These are phyloP conservation scores for Peronosclerospora sorghi DNA, from an alignment of 352 stramenopile genomes.

Conservation along the genomic window DNA sequence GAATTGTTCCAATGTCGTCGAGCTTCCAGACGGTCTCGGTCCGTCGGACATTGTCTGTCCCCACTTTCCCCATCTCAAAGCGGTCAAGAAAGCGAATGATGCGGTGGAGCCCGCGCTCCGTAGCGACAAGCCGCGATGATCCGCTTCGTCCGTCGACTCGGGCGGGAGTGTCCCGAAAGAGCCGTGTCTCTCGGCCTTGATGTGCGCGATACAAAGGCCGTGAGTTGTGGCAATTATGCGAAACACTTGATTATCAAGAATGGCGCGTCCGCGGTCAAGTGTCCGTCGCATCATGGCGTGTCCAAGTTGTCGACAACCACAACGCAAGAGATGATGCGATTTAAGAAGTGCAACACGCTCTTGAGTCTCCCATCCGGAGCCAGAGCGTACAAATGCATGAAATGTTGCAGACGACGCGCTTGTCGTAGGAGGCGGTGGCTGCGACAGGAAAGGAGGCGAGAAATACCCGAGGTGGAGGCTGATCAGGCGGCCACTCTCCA, in stretches of 20 bases:
- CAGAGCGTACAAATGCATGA: constrained; percentile 86
- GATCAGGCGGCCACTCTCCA: too few species aligned
- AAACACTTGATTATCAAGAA: constrained; percentile 81
- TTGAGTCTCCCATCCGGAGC: constrained; percentile 66
- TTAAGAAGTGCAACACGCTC: constrained; percentile 79
- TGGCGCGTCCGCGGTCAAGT: constrained; percentile 67
- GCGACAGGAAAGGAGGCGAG: too few species aligned
- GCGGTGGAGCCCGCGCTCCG: constrained; percentile 17
- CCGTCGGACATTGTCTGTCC: constrained; percentile 51
- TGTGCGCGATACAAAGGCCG: constrained; percentile 70
- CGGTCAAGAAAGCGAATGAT: constrained; percentile 29
- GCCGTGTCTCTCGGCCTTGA: constrained; percentile 35
- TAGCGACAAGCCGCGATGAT: constrained; percentile 20
- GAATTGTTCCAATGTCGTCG: constrained; percentile 44
- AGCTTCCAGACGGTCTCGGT: constrained; percentile 31
- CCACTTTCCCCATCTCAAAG: constrained; percentile 46
- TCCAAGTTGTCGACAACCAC: constrained; percentile 77
- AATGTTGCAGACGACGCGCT: constrained; percentile 71
- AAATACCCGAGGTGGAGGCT: too few species aligned
- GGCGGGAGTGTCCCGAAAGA: constrained; percentile 19
- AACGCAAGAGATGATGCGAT: constrained; percentile 84
- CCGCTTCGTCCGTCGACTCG: constrained; percentile 22
- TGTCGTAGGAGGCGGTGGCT: too few species aligned
- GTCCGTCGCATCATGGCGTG: constrained; percentile 61
- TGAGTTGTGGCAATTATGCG: constrained; percentile 74